phyloP scores from a whole-genome alignment of 495 filamentous ascomycete species.

The Clohesyomyces aquaticus region DNA sequence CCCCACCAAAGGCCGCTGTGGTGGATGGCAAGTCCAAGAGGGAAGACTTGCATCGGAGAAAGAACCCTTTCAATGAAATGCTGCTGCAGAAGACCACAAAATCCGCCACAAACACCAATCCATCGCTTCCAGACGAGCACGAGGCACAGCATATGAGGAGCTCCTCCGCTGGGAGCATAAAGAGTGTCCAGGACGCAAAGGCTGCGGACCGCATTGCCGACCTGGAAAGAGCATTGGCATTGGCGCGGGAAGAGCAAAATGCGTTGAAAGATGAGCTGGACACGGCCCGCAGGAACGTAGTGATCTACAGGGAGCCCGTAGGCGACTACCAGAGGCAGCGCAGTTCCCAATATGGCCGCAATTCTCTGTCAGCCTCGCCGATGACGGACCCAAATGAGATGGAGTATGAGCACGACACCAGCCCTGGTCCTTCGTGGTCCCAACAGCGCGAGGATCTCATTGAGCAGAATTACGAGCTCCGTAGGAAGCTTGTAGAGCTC shows the following conservation, averaged over 20 bases:
- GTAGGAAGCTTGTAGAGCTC: slow-evolving; percentile 28
- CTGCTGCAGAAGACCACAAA: slow-evolving; percentile 20
- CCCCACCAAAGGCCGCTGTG: slow-evolving; percentile 35
- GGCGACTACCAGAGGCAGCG: slow-evolving; percentile 32
- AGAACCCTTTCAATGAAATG: slow-evolving; percentile 37
- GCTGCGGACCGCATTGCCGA: slow-evolving; percentile 28
- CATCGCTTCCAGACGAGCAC: slow-evolving; percentile 8
- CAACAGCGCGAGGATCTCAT: slow-evolving; percentile 19
- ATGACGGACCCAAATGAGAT: neutral
- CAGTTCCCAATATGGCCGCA: neutral
- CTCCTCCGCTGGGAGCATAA: slow-evolving; percentile 15
- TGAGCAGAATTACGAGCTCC: slow-evolving; percentile 32
- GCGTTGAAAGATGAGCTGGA: slow-evolving; percentile 34
- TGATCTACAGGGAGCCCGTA: slow-evolving; percentile 27
- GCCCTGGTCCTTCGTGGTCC: slow-evolving; percentile 7
- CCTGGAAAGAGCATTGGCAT: slow-evolving; percentile 32
- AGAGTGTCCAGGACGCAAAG: slow-evolving; percentile 17
- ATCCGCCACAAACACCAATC: slow-evolving; percentile 9
- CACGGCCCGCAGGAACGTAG: slow-evolving; percentile 18
- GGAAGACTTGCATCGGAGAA: slow-evolving; percentile 36
- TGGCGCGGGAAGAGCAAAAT: slow-evolving; percentile 29
- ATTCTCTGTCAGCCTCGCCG: slow-evolving; percentile 9
- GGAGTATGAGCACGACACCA: slow-evolving; percentile 18
- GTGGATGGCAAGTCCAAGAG: slow-evolving; percentile 30
- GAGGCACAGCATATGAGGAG: neutral